Evolutionary conservation across 2,329 filamentous ascomycete species (phyloP).

Genomic region (Apiospora sp.): DNA sequence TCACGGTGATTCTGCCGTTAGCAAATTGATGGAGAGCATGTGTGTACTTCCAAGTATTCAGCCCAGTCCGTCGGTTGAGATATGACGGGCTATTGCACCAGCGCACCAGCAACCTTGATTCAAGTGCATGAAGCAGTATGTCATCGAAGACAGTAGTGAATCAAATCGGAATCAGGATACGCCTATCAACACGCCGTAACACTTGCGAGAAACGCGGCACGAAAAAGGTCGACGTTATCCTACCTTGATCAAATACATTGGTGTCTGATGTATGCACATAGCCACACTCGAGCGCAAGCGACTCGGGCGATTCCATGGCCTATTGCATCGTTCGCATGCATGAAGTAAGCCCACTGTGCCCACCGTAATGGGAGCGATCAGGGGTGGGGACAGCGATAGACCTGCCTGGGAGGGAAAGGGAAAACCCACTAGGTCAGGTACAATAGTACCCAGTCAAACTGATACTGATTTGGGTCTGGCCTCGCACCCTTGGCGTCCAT

Average conservation of each 20-base stretch:
- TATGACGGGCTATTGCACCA: not conserved
- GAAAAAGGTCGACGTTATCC: not conserved
- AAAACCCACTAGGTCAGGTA: constrained; percentile 13
- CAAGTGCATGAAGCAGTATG: constrained; percentile 8
- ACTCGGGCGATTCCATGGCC: constrained; percentile 13
- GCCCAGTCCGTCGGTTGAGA: not conserved
- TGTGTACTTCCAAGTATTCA: not conserved
- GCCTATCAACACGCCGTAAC: constrained; percentile 1
- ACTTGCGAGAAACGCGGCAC: not conserved
- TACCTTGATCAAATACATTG: constrained; percentile 1
- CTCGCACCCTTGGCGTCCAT: constrained; percentile 13
- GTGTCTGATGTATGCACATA: constrained; percentile 21
- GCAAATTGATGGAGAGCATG: not conserved
- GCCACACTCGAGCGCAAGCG: constrained; percentile 2
- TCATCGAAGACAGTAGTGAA: constrained; percentile 14
- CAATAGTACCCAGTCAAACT: constrained; percentile 11
- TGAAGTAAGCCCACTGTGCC: constrained; percentile 12
- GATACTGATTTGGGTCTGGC: constrained; percentile 21
- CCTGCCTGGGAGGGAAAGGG: constrained; percentile 1
- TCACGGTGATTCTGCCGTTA: not conserved
- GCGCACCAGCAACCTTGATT: not conserved
- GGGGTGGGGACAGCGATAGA: constrained; percentile 16
- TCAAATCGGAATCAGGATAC: constrained; percentile 12
- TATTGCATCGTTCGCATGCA: constrained; percentile 17
- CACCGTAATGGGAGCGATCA: constrained; percentile 20